Base-by-base conservation (phyloP, 768 basidiomycete species). In the Lactarius vividus region DNA sequence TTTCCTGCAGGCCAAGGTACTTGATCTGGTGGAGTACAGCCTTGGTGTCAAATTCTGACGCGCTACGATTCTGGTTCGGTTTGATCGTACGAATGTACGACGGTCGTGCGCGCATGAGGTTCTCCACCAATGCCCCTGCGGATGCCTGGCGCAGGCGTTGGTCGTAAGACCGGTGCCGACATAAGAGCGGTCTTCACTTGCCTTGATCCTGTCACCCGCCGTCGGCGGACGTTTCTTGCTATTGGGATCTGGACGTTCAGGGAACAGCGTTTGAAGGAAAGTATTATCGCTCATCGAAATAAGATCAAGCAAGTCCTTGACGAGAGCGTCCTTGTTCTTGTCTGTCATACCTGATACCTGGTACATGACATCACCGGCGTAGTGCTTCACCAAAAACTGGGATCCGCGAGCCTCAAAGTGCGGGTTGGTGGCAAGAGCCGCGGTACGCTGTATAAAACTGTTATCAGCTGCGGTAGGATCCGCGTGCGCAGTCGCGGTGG, bases 11-110 rank as follows among this genome's bases (percentile, higher is more conserved):
- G 73, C 97, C 97, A 49, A 99, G 88, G 75, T 99, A 99, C 76
- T 99, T 98, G 81, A 99, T 94, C 77, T 99, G 97, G 79, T 99
- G 97, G 52, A 99, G 81, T 66, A 99, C 92, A 15, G 94, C 95
- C 75, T 98, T 98, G 53, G 82, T 81, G 73, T 99, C 95, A 74
- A 96, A 98, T 78, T 99, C 97, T 11, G 87, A 84, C 13, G 88
- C 75, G 69, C 94, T 96, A 55, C 96, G 88, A 74, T 99, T 96
- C 80, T 97, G 91, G 75, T 99, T 99, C 15, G 97, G 94, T 77
- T 99, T 99, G 80, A 99, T 98, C 4, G 97, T 99, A 63, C 97
- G 92, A 69, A 99, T 99, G 77, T 99, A 99, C 28, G 94, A 94
- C 1, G 97, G 97, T 74, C 92, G 96, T 33, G 94, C 92, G 72